These are phyloP conservation scores for Boletellus deceptivus DNA, from an alignment of 1,284 basidiomycete species.

Conservation along the genomic window DNA sequence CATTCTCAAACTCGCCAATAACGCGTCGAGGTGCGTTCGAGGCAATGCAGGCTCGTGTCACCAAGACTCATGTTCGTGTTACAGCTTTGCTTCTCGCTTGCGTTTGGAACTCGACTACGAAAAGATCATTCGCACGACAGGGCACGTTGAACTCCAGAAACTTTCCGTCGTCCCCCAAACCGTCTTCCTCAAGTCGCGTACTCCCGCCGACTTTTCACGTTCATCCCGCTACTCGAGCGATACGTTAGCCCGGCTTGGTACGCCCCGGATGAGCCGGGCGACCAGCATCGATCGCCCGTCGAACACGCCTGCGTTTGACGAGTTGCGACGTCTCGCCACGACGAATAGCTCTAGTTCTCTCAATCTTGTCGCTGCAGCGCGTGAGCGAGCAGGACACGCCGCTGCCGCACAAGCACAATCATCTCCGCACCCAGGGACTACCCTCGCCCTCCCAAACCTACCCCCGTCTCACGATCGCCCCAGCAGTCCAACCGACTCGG, in stretches of 20 bases:
- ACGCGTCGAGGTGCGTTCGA: constrained; percentile 52
- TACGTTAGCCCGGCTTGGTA: constrained; percentile 41
- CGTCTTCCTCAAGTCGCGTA: constrained; percentile 76
- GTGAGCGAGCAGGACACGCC: constrained; percentile 42
- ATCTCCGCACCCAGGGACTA: constrained; percentile 30
- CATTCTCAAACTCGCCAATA: constrained; percentile 79
- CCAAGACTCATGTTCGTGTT: constrained; percentile 5
- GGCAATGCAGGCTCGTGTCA: background rate
- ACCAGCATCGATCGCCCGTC: constrained; percentile 44
- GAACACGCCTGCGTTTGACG: constrained; percentile 62
- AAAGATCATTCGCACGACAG: constrained; percentile 62
- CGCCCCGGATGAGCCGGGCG: constrained; percentile 44
- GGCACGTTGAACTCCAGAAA: constrained; percentile 74
- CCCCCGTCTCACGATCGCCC: constrained; percentile 48
- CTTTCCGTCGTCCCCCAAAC: constrained; percentile 93
- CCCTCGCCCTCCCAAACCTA: constrained; percentile 36
- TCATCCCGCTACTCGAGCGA: constrained; percentile 35
- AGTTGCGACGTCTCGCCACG: constrained; percentile 66
- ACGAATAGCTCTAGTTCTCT: constrained; percentile 69
- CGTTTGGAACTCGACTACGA: constrained; percentile 62
- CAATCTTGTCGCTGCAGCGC: constrained; percentile 42
- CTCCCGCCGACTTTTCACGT: constrained; percentile 39
- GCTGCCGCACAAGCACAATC: constrained; percentile 17
- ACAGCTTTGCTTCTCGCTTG: constrained; percentile 62
- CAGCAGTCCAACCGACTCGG: constrained; percentile 69